These are phyloP conservation scores for Mucor saturninus DNA, from an alignment of 371 early-diverging fungal species.

Conservation along the genomic window DNA sequence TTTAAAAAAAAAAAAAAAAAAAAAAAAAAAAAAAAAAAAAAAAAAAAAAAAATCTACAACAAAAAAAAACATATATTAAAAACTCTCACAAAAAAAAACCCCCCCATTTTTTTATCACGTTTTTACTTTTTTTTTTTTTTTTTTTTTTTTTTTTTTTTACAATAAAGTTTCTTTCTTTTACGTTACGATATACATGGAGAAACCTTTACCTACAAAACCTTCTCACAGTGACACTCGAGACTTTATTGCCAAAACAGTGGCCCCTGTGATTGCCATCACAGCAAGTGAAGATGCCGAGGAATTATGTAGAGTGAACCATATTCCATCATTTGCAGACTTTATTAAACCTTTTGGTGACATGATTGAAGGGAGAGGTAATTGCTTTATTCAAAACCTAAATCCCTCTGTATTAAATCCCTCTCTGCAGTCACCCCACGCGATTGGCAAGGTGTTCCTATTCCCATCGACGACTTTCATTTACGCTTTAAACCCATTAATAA, in stretches of 20 bases:
- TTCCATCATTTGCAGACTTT: conserved; percentile 74
- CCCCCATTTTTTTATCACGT: too few species aligned
- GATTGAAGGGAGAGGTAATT: conserved; percentile 74
- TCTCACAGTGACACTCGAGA: conserved; percentile 45
- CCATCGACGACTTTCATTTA: conserved; percentile 70
- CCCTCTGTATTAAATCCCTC: conserved; percentile 1
- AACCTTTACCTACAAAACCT: conserved; percentile 8
- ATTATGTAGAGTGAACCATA: conserved; percentile 68
- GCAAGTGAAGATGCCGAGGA: conserved; percentile 77
- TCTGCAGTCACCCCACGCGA: conserved; percentile 70
- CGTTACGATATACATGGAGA: conserved; percentile 3
- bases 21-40: too few species aligned
- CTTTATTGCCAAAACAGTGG: conserved; percentile 64
- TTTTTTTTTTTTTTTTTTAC: not conserved
- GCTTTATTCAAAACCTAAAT: not conserved
- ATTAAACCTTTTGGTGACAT: conserved; percentile 84
- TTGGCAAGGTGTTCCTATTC: conserved; percentile 65
- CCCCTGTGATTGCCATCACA: conserved; percentile 78
- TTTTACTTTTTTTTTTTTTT: not conserved
- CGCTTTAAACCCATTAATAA: conserved; percentile 70
- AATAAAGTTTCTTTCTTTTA: too few species aligned
- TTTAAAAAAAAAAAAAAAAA: too few species aligned
- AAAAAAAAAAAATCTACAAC: too few species aligned
- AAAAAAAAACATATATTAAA: too few species aligned
- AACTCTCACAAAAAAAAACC: too few species aligned